Percentiles rank a stretch among this genome's conserved stretches.
Evolutionary conservation across 371 early-diverging fungal genomes (phyloP).

Genomic region (Mortierella polycephala): DNA sequence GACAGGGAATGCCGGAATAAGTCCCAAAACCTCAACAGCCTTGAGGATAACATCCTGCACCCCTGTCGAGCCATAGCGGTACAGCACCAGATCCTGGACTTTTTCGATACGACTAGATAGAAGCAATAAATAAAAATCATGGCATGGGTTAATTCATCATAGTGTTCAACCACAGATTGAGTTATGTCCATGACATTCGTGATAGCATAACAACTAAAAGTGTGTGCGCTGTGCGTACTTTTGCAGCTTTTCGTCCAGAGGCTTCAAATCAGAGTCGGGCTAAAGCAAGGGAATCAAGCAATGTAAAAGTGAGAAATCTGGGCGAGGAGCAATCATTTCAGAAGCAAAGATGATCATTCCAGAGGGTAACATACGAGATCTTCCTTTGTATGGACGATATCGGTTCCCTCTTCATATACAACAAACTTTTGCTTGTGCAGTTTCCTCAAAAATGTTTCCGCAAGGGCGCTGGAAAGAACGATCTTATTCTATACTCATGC

Average conservation of each 20-base stretch:
- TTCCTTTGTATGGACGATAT: slow-evolving; percentile 69
- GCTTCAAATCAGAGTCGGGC: slow-evolving; percentile 64
- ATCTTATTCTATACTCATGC: slow-evolving; percentile 58
- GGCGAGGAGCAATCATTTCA: not conserved
- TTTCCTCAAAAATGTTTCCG: slow-evolving; percentile 79
- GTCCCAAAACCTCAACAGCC: slow-evolving; percentile 70
- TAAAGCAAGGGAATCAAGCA: slow-evolving; percentile 6
- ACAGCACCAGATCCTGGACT: slow-evolving; percentile 83
- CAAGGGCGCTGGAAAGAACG: slow-evolving; percentile 80
- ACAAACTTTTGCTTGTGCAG: slow-evolving; percentile 76
- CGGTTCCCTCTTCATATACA: slow-evolving; percentile 73
- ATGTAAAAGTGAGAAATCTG: no score
- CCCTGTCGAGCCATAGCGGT: slow-evolving; percentile 83
- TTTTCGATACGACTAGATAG: slow-evolving; percentile 70
- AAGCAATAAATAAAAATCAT: not conserved
- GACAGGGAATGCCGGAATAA: slow-evolving; percentile 81
- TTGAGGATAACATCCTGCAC: slow-evolving; percentile 71
- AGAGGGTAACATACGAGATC: slow-evolving; percentile 54
- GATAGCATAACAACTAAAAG: no score
- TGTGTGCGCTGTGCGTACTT: slow-evolving; percentile 39
- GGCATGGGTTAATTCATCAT: not conserved
- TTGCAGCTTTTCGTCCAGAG: slow-evolving; percentile 71
- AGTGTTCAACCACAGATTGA: not conserved
- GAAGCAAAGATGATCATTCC: not conserved
- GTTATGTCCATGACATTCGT: not conserved